Percentiles rank a stretch among this genome's conserved stretches.
These are phyloP conservation scores for Clitoria ternatea DNA, from an alignment of 306 rosid species.

Conservation along the genomic window DNA sequence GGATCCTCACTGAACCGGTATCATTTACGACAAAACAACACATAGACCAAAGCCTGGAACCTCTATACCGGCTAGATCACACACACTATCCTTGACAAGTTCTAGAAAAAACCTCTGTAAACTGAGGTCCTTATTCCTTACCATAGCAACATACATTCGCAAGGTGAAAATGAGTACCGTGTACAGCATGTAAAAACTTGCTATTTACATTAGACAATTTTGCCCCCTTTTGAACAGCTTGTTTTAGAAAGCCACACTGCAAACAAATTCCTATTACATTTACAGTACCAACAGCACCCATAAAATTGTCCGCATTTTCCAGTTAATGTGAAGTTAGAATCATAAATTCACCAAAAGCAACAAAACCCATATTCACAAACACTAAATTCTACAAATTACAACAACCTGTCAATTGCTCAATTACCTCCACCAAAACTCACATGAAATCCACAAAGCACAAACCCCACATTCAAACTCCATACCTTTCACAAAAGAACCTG, in stretches of 20 bases:
- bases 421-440: neutral
- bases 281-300: neutral
- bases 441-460: neutral
- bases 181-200: no score
- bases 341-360: neutral
- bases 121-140: no score
- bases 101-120: no score
- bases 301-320: neutral
- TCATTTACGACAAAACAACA: no score
- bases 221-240: no score
- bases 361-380: neutral
- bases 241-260: neutral
- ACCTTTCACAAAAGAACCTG: neutral
- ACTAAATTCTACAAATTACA: neutral
- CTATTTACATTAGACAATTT: no score
- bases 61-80: no score
- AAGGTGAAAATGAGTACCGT: no score
- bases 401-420: neutral
- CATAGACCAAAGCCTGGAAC: no score
- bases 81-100: no score
- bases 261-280: neutral
- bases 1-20: no score
- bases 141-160: no score
- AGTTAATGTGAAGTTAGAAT: neutral
- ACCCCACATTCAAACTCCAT: neutral